Evolutionary conservation across 116 monocot genomes (phyloP).

Genomic region (Trichopus zeylanicus): DNA sequence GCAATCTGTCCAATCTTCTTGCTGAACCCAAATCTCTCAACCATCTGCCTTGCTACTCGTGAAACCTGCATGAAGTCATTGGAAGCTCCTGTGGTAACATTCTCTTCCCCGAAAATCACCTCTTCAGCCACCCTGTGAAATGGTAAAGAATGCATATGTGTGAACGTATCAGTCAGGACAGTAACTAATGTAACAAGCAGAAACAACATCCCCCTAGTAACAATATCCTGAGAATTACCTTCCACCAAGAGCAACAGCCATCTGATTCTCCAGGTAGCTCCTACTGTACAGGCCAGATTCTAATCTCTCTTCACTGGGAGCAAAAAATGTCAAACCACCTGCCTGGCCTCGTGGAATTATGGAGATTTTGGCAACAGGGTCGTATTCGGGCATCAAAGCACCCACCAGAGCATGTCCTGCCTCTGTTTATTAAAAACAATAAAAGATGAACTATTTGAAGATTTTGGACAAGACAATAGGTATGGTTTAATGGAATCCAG

Average conservation of each 20-base stretch:
- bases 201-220: too few relatives aligned
- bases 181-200: too few relatives aligned
- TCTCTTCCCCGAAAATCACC: slow-evolving; percentile 96
- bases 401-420: slow-evolving; percentile 98
- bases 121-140: slow-evolving; percentile 92
- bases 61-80: slow-evolving; percentile 99
- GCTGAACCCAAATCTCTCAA: slow-evolving; percentile 96
- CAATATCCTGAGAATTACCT: slow-evolving; percentile 35
- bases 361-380: slow-evolving; percentile 97
- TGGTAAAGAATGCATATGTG: neutral
- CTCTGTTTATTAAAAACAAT: slow-evolving; percentile 36
- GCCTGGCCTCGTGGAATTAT: slow-evolving; percentile 98
- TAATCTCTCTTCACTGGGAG: slow-evolving; percentile 95
- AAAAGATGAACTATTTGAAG: neutral
- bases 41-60: slow-evolving; percentile 97
- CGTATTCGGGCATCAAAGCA: slow-evolving; percentile 99
- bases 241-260: slow-evolving; percentile 99
- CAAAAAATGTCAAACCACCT: slow-evolving; percentile 96
- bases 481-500: neutral
- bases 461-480: neutral
- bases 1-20: slow-evolving; percentile 84
- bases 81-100: slow-evolving; percentile 97
- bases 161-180: too few relatives aligned
- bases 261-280: slow-evolving; percentile 96
- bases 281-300: slow-evolving; percentile 98